Evolutionary conservation across 2,329 filamentous ascomycete genomes (phyloP).

Genomic region (Colletotrichum sojae): DNA sequence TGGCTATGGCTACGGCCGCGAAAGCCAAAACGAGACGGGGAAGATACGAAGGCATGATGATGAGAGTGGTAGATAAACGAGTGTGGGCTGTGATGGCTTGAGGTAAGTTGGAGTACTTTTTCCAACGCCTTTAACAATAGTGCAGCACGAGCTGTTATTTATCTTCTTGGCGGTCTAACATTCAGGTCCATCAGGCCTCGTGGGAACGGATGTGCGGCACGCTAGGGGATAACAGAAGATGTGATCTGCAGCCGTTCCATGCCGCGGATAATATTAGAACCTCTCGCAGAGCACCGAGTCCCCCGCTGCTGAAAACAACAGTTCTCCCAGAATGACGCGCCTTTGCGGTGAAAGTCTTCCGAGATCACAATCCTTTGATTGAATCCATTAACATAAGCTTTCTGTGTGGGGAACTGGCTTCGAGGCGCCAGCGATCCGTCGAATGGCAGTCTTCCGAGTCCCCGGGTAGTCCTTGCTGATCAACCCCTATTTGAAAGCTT

Average conservation of each 20-base stretch:
- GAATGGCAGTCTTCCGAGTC: background rate
- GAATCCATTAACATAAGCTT: background rate
- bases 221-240: background rate
- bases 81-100: background rate
- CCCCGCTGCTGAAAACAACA: background rate
- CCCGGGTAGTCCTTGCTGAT: background rate
- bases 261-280: background rate
- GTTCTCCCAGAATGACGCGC: background rate
- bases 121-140: background rate
- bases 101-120: background rate
- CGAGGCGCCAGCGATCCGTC: background rate
- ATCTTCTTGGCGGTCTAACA: background rate
- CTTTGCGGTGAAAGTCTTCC: background rate
- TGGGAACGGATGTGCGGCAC: background rate
- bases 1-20: background rate
- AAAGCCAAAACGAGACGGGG: background rate
- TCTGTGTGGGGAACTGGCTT: background rate
- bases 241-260: background rate
- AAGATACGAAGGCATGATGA: background rate
- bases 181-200: too few relatives aligned
- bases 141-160: background rate
- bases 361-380: background rate
- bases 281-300: background rate
- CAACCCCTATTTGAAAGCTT: background rate
- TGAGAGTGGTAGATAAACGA: background rate